Evolutionary conservation across 2,329 filamentous ascomycete genomes (phyloP), one percentile per base, ranked within the genome.

Genomic region (Penicillium janthinellum): DNA sequence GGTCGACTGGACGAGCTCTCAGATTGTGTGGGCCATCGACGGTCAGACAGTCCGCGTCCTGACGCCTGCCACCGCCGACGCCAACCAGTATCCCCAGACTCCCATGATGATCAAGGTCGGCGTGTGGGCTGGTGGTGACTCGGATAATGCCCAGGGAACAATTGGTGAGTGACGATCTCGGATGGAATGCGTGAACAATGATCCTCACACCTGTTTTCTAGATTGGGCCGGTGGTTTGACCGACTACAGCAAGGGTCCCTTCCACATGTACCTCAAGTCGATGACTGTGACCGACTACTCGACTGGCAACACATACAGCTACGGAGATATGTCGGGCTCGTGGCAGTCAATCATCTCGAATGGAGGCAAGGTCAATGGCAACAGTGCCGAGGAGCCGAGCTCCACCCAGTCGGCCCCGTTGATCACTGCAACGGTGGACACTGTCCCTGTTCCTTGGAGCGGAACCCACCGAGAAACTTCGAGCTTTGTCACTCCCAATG

Each of bases 101-200:
- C 95, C 95, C 4, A 96, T 96, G 92, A 90, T 92, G 78, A 80
- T 98, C 78, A 96, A 94, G 78, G 88, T 98, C 69, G 95, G 95
- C 61, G 82, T 90, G 58, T 99, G 95, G 95, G 88, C 91, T 55
- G 95, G 92, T 71, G 95, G 95, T 67, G 95, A 98, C 75, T 78
- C 91, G 0, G 83, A 82, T 31, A 97, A 98, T 75, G 72, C 88
- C 0, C 75, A 83, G 14, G 95, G 95, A 59, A 98, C 94, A 15
- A 91, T 98, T 69, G 68, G 79, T 82, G 72, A 73, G 79, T 55
- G 14, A 34, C 22, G 22, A 50, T 60, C 15, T 38, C 28, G 5
- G 5, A 22, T 15, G 3, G 0, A 4, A 22, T 17, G 20, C 15
- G 31, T 11, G 5, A 41, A 4, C 3, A 2, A 20, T 15, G 28